These are phyloP conservation scores for Dysphania ambrosioides DNA, from an alignment of 148 eudicot species.

Conservation along the genomic window DNA sequence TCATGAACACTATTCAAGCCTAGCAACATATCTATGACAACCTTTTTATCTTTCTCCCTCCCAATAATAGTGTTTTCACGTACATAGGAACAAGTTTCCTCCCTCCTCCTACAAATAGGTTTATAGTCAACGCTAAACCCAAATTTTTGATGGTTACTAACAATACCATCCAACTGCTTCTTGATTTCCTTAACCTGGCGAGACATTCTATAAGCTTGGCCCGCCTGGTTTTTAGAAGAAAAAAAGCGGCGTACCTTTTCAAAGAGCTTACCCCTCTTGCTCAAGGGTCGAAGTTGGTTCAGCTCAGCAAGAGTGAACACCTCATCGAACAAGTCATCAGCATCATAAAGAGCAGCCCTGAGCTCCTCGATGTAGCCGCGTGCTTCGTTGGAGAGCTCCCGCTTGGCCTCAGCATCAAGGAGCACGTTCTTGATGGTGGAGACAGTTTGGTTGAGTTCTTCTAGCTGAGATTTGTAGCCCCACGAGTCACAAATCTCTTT, in stretches of 20 bases:
- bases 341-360: slow-evolving; percentile 26
- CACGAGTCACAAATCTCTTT: background rate
- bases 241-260: slow-evolving; percentile 18
- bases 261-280: background rate
- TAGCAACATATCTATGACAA: slow-evolving; percentile 7
- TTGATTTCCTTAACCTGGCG: slow-evolving; percentile 7
- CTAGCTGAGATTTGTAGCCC: slow-evolving; percentile 14
- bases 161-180: slow-evolving; percentile 11
- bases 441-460: slow-evolving; percentile 14
- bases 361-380: slow-evolving; percentile 13
- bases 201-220: slow-evolving; percentile 7
- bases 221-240: background rate
- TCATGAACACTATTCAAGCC: background rate
- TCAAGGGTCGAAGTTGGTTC: background rate
- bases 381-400: slow-evolving; percentile 1
- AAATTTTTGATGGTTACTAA: slow-evolving; percentile 5
- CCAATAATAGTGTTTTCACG: slow-evolving; percentile 8
- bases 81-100: slow-evolving; percentile 23
- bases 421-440: slow-evolving; percentile 6
- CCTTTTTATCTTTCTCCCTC: slow-evolving; percentile 22
- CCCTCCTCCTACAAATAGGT: slow-evolving; percentile 13
- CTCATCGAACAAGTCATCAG: slow-evolving; percentile 33
- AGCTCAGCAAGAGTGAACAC: slow-evolving; percentile 13
- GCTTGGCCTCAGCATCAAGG: slow-evolving; percentile 20
- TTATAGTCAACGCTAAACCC: background rate